Conservation (phyloP, 441 rosid genomes). For the Pelargonium citronellum region DNA sequence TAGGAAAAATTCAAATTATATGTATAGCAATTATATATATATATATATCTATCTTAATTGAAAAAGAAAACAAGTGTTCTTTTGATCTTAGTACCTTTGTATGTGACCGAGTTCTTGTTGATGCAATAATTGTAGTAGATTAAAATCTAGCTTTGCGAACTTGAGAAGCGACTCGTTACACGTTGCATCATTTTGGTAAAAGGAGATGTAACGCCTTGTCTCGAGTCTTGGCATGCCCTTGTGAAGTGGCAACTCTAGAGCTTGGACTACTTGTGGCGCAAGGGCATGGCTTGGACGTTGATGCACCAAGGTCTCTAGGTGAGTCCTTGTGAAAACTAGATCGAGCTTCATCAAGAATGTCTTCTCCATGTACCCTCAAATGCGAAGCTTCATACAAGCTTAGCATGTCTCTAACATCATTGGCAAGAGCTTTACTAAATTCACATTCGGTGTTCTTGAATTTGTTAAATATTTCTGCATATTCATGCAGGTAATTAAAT, state of each 20-base stretch:
- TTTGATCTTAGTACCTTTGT: conserved; percentile 5
- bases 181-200: conserved; percentile 17
- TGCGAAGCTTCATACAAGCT: conserved; percentile 22
- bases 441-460: not conserved
- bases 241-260: conserved; percentile 10
- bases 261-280: not conserved
- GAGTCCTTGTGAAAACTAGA: conserved; percentile 7
- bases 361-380: conserved; percentile 19
- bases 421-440: conserved; percentile 4
- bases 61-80: no score
- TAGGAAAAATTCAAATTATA: no score
- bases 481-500: no score
- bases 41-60: no score
- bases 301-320: not conserved
- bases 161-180: conserved; percentile 9
- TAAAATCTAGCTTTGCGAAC: conserved; percentile 23
- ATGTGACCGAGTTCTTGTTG: conserved; percentile 15
- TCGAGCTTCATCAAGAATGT: conserved; percentile 18
- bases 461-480: no score
- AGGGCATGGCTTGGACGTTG: not conserved
- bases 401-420: conserved; percentile 10
- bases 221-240: conserved; percentile 15
- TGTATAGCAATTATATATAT: no score
- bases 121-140: conserved; percentile 15
- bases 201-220: conserved; percentile 14